Evolutionary conservation across 2,329 filamentous ascomycete genomes (phyloP), one percentile per base, ranked within the genome.

Genomic region (Dactylella cylindrospora): DNA sequence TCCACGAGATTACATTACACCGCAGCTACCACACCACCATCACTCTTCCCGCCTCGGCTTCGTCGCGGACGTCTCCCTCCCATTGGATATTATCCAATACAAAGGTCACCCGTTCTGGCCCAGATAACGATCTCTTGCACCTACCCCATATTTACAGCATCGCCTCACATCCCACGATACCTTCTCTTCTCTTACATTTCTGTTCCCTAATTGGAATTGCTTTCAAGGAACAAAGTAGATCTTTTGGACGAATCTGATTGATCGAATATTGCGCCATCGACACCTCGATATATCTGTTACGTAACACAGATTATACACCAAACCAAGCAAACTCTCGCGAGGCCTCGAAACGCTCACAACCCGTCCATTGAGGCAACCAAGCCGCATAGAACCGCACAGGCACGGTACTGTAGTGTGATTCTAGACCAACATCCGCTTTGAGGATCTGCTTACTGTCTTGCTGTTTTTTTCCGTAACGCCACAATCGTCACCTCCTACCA

Each of bases 71-170:
- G 43, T 62, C 23, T 62, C 57, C 7, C 49, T 62, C 4, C 57
- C 57, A 28, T 38, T 62, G 31, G 57, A 62, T 44, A 62, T 62
- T 38, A 62, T 62, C 41, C 57, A 62, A 44, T 62, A 62, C 25
- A 62, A 62, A 49, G 57, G 57, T 39, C 57, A 62, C 38, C 57
- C 57, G 12, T 62, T 62, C 51, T 62, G 57, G 57, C 57, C 57
- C n/a, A 62, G 57, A 62, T 62, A 62, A 50, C 57, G 45, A 29
- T 36, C 5, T 39, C 29, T 29, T 8, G 36, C 25, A 13, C 36
- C 35, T 20, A 13, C 19, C 12, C 23, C 25, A 29, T n/a, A 31
- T 25, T 28, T 26, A 38, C 15, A 12, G 20, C 40, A 9, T 20
- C 19, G 20, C 20, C 10, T 36, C 20, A 35, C 6, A 31, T 6